Conservation (phyloP, 148 eudicot genomes). For the Fagopyrum homotropicum region DNA sequence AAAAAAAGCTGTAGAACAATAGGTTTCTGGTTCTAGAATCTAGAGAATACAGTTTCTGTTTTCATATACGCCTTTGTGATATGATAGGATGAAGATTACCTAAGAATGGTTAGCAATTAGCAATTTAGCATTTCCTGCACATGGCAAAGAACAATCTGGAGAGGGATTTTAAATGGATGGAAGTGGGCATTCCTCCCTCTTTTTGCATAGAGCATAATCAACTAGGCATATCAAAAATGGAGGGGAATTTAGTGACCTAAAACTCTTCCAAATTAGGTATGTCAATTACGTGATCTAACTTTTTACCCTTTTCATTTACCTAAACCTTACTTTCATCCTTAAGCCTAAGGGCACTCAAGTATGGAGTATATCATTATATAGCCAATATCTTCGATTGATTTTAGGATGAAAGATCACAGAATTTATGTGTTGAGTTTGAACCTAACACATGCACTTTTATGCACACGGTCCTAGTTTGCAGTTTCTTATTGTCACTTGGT, state of each 20-base stretch:
- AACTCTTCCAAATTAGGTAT: neutral
- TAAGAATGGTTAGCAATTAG: neutral
- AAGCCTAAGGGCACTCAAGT: neutral
- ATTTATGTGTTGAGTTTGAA: too few relatives aligned
- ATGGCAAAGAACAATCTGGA: slow-evolving; percentile 1
- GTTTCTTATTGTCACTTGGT: too few relatives aligned
- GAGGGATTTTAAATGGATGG: neutral
- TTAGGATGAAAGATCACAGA: too few relatives aligned
- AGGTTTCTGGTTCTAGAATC: neutral
- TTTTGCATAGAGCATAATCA: neutral
- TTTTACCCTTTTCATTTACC: neutral
- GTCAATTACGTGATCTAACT: neutral
- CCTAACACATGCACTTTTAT: too few relatives aligned
- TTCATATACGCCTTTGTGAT: neutral
- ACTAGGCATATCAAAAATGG: neutral
- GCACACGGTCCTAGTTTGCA: too few relatives aligned
- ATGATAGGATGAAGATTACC: neutral
- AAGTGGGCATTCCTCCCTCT: slow-evolving; percentile 1
- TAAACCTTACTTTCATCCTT: neutral
- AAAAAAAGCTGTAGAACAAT: neutral
- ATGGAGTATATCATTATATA: too few relatives aligned
- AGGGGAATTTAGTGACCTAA: neutral
- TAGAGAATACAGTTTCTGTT: neutral
- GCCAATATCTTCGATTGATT: too few relatives aligned
- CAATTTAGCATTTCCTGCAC: neutral